Evolutionary conservation across 2,329 filamentous ascomycete genomes (phyloP), one percentile per base, ranked within the genome.

Genomic region (Pseudofabraea citricarpa): DNA sequence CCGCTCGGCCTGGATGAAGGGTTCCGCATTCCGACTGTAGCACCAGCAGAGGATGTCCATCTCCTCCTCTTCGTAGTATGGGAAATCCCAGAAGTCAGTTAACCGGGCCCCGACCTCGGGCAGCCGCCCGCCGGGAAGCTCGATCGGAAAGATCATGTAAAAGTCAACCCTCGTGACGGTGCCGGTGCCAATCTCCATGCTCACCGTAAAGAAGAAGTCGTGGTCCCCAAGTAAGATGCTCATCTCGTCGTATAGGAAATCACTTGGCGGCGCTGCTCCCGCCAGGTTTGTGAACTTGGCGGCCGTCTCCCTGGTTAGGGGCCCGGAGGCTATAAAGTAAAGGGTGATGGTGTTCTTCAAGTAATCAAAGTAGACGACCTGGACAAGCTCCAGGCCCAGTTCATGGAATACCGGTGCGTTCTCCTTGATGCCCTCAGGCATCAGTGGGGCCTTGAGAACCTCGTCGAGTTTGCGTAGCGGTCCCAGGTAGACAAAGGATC

Each of bases 11-110:
- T 21, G 13, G n/a, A 37, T 18, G 23, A 22, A 37, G 15, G 19
- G 33, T 19, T 36, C 21, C 3, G 19, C 35, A 22, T 12, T 20
- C 35, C 23, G 19, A 21, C 19, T 21, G 22, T 32, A 41, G 15
- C 26, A 33, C 39, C 39, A 41, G 27, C 39, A 18, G 16, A 41
- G 15, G 15, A 41, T 41, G 22, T 41, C 39, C 39, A 41, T 41
- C 26, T 32, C 39, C 19, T 41, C 39, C 16, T 32, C 39, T 9
- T 41, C 39, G 22, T 41, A 41, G 26, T 15, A 41, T 10, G 19
- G 18, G 16, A 41, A 15, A 23, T 41, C 39, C 39, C 39, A 41
- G 19, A 21, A 41, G 13, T 24, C 18, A 9, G 39, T 31, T n/a
- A 41, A 27, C 9, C 18, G 6, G 8, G 39, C 26, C 21, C 39